Evolutionary conservation across 305 asterid genomes (phyloP), one percentile per base, ranked within the genome.

Genomic region (Solanum hybrid): DNA sequence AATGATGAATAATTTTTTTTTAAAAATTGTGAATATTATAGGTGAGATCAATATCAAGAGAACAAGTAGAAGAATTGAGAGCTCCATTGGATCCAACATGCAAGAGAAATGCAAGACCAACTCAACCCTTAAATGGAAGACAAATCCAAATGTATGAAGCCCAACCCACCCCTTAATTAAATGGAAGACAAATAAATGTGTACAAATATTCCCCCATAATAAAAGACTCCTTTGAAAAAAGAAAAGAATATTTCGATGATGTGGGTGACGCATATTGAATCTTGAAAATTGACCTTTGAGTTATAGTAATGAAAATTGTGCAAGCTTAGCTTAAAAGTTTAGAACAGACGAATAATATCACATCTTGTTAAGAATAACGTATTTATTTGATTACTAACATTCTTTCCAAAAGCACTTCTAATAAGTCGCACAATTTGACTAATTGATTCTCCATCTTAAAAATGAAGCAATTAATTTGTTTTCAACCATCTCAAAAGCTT

Each of bases 101-200:
- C 95, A 95, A 95, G 95, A 90, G 90, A 87, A 95, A 95, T 60
- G 93, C 97, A 10, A 92, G 98, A 88, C 96, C 98, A 7, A 91
- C 93, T 31, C 98, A 95, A 87, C 94, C 94, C 91, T 42, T 93
- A 27, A 93, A 95, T 37, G 96, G 95, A n/a, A 92, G 98, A 78
- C 93, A 88, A 31, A 94, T 95, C 82, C 95, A 95, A 89, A 90
- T 94, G 4, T 94, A 91, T 78, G 91, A 93, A 26, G 92, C 75
- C 91, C 90, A 90, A 11, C 36, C 51, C 9, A 72, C 36, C 19
- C 89, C 75, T 85, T 6, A n/a, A 34, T 45, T 0, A 88, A 42
- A 24, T 31, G 95, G 95, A 22, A 92, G 96, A 78, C 93, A 88
- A 34, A 94, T 95, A 88, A 42, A 14, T 42, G 24, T 69, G 76